phyloP scores from a whole-genome alignment of 1,284 basidiomycete genomes.

The Cryptococcus sp. region DNA sequence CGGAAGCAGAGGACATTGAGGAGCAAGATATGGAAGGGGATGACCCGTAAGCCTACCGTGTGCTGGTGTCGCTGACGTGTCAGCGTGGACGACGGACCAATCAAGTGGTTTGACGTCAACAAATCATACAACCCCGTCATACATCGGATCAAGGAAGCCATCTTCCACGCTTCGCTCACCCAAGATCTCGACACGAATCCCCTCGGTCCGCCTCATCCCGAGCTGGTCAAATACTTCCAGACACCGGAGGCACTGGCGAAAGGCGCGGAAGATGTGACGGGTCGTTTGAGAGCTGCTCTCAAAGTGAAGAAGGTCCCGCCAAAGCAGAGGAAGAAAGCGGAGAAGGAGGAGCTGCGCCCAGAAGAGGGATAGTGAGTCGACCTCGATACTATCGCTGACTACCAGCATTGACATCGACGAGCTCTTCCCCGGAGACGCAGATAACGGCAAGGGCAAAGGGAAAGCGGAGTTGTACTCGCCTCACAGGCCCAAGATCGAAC shows the following conservation, averaged over 20 bases:
- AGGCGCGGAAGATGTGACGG: conserved; percentile 54
- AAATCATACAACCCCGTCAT: conserved; percentile 82
- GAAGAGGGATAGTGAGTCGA: conserved; percentile 39
- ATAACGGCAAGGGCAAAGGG: conserved; percentile 1
- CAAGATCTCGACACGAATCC: conserved; percentile 66
- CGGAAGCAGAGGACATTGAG: conserved; percentile 5
- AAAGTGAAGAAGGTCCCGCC: conserved; percentile 56
- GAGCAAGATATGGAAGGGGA: conserved; percentile 12
- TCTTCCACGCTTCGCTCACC: conserved; percentile 77
- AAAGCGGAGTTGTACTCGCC: conserved; percentile 9
- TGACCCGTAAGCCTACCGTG: not conserved
- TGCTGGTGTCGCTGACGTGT: not conserved
- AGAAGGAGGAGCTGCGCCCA: conserved; percentile 34
- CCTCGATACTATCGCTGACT: not conserved
- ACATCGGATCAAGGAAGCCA: conserved; percentile 85
- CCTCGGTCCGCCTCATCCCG: conserved; percentile 76
- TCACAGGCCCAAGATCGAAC: conserved; percentile 49
- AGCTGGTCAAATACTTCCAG: conserved; percentile 74
- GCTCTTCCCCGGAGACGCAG: conserved; percentile 25
- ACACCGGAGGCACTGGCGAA: conserved; percentile 66
- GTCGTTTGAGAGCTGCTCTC: conserved; percentile 60
- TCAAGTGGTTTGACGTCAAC: conserved; percentile 67
- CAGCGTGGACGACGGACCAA: conserved; percentile 50
- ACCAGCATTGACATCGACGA: conserved; percentile 44
- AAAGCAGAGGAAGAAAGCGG: conserved; percentile 51